These are phyloP conservation scores for Exobasidium rhododendri DNA, from an alignment of 1,284 basidiomycete genomes.

Conservation along the genomic window DNA sequence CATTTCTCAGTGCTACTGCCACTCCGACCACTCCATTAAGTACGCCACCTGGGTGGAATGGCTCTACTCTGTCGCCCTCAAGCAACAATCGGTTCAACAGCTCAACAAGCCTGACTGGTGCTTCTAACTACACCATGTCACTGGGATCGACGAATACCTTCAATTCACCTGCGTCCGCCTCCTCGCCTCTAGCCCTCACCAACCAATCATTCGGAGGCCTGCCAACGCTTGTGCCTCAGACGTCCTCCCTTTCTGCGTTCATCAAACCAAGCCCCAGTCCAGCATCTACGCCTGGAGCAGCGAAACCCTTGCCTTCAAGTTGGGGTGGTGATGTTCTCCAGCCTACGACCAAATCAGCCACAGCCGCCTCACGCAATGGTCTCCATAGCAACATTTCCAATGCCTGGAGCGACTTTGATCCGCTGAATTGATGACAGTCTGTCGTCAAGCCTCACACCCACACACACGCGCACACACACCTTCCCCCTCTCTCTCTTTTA, in stretches of 20 bases:
- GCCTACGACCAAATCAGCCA: slow-evolving; percentile 21
- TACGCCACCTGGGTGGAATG: slow-evolving; percentile 28
- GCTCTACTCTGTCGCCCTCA: slow-evolving; percentile 22
- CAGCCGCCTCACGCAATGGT: not conserved
- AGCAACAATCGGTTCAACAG: not conserved
- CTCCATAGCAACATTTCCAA: slow-evolving; percentile 7
- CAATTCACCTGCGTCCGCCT: not conserved
- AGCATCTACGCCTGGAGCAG: slow-evolving; percentile 2
- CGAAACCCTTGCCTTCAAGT: too few relatives aligned
- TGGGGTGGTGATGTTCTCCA: slow-evolving; percentile 31
- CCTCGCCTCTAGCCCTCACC: not conserved
- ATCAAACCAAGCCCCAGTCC: slow-evolving; percentile 15
- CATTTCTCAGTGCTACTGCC: not conserved
- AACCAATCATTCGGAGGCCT: slow-evolving; percentile 7
- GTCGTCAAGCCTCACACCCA: too few relatives aligned
- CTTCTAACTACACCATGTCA: slow-evolving; percentile 43
- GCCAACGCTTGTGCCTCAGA: slow-evolving; percentile 12
- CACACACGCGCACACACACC: too few relatives aligned
- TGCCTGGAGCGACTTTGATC: slow-evolving; percentile 43
- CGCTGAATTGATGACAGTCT: slow-evolving; percentile 23
- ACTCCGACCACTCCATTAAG: too few relatives aligned
- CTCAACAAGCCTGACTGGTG: slow-evolving; percentile 13
- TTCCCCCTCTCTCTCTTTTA: too few relatives aligned
- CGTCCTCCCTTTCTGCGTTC: slow-evolving; percentile 4
- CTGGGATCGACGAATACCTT: slow-evolving; percentile 24